Evolutionary conservation across 139 green algal species (phyloP), one percentile per base, ranked within the genome.

Genomic region (Chlamydomonas sphaeroides): DNA sequence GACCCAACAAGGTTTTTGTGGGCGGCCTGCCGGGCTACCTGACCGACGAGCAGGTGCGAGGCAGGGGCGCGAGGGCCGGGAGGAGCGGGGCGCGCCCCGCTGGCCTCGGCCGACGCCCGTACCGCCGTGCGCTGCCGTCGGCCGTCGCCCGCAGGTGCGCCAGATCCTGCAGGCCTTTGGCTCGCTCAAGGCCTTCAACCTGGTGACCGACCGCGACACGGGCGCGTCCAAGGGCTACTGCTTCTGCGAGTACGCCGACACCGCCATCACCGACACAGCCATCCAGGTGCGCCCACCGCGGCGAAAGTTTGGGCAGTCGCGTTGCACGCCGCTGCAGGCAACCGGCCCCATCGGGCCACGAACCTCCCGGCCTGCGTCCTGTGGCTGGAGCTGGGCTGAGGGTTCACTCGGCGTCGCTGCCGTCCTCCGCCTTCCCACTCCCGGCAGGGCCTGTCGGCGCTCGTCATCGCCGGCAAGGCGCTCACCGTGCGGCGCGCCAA

Each of bases 41-140:
- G n/a, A 65, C 53, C 3, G 88, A 92, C 67, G 86, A 92, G 23
- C 88, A 92, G 86, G 88, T 90, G 73, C 11, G 85, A n/a, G n/a
- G n/a, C n/a, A n/a, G n/a, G n/a, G n/a, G n/a, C n/a, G n/a, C n/a
- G n/a, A n/a, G n/a, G n/a, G n/a, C n/a, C n/a, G n/a, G n/a, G n/a
- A n/a, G n/a, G n/a, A n/a, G n/a, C n/a, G n/a, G n/a, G n/a, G n/a
- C n/a, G n/a, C n/a, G n/a, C n/a, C n/a, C n/a, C n/a, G n/a, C n/a
- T n/a, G n/a, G n/a, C n/a, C n/a, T n/a, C n/a, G n/a, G n/a, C n/a
- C n/a, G n/a, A n/a, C n/a, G n/a, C n/a, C n/a, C n/a, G n/a, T n/a
- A n/a, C n/a, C n/a, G n/a, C n/a, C n/a, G n/a, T n/a, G n/a, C n/a
- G n/a, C n/a, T n/a, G n/a, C n/a, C n/a, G n/a, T n/a, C n/a, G n/a